Conservation (phyloP, 371 early-diverging fungal species). For the Apophysomyces ossiformis region DNA sequence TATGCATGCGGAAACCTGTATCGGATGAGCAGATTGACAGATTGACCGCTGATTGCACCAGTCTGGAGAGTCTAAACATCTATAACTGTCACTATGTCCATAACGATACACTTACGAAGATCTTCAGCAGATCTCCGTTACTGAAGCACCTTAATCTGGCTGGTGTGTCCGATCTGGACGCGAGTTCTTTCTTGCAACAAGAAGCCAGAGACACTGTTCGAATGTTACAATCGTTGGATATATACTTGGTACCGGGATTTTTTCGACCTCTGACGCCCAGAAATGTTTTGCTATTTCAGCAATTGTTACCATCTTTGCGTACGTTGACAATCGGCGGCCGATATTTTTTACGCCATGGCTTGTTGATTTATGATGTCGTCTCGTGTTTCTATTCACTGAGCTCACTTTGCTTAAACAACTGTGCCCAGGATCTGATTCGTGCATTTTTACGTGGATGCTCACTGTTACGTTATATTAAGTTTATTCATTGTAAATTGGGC, state of each 20-base stretch:
- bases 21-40: background rate
- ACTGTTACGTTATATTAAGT: background rate
- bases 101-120: background rate
- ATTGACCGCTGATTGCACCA: background rate
- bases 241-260: background rate
- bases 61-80: background rate
- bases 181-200: background rate
- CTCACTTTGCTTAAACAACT: background rate
- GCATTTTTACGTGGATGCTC: background rate
- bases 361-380: background rate
- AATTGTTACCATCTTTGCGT: background rate
- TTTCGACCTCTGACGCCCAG: background rate
- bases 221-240: background rate
- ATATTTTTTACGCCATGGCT: background rate
- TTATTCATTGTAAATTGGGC: background rate
- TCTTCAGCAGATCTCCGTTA: background rate
- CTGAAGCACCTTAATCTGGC: background rate
- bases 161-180: background rate
- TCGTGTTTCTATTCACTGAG: background rate
- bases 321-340: background rate
- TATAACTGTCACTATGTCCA: background rate
- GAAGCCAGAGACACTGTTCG: background rate
- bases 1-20: background rate
- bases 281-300: background rate
- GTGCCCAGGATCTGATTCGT: background rate